Base-by-base conservation (phyloP, 2,329 filamentous ascomycete genomes). In the Colletotrichum falcatum region DNA sequence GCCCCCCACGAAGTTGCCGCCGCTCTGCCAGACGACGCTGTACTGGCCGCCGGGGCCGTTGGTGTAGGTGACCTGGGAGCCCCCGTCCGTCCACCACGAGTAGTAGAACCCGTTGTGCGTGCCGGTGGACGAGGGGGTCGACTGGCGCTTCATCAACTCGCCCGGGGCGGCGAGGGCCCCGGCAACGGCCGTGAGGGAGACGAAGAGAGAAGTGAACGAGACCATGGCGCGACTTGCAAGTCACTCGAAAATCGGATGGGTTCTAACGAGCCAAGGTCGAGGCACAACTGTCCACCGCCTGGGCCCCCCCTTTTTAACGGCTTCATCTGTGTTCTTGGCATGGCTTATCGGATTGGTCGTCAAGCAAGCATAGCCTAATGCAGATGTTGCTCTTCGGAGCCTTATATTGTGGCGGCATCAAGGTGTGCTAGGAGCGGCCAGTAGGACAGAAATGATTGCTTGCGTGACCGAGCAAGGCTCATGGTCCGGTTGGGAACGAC, bases 1-100 rank as follows among this genome's bases (percentile, higher is more conserved):
- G 39, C 88, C 88, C 68, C 81, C 86, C 39, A 88, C 86, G 55
- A 88, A 85, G 80, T 89, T 87, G 42, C 86, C 86, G 30, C 77
- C 78, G 56, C 81, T 80, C 4, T 66, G 65, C 86, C 86, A 88
- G 44, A 73, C 74, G 0, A 84, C 79, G 42, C 74, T 81, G 79
- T 87, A 88, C 35, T 78, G 75, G 1, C 85, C 85, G 3, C 73
- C 79, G 6, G 75, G 74, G 2, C 80, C 79, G 75, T 87, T 87
- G 64, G 75, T 83, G 76, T 79, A 79, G 37, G 78, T 82, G 12
- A 85, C 83, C 20, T 74, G 75, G 26, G 79, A 82, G 54, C 78
- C 82, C 1, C 81, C 82, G 53, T 86, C 83, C 56, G 83, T 83
- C 84, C 84, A 86, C 78, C 81, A 86, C 5, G 81, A 84, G 71